phyloP scores from a whole-genome alignment of 495 filamentous ascomycete genomes.

The Penicillium cosmopolitanum region DNA sequence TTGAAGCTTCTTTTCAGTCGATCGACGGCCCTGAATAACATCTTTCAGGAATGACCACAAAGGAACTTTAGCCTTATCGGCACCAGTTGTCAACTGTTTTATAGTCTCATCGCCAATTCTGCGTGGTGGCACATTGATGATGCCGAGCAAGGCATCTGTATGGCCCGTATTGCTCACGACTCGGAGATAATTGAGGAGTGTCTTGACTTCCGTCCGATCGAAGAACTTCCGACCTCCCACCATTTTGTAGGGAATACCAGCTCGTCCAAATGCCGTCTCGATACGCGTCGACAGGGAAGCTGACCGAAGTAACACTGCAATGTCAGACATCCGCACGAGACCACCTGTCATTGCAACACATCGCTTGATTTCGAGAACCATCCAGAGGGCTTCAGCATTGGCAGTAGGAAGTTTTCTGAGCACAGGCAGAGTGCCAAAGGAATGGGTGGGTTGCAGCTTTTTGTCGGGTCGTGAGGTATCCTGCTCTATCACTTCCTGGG shows the following conservation, averaged over 20 bases:
- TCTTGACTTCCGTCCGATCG: slow-evolving; percentile 88
- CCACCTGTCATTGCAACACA: slow-evolving; percentile 69
- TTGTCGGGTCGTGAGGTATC: slow-evolving; percentile 81
- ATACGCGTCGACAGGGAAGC: slow-evolving; percentile 82
- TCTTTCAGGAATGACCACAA: slow-evolving; percentile 76
- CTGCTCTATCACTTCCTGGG: slow-evolving; percentile 89
- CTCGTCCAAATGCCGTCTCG: slow-evolving; percentile 81
- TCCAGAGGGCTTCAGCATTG: slow-evolving; percentile 80
- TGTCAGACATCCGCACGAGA: slow-evolving; percentile 73
- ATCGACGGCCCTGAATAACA: slow-evolving; percentile 70
- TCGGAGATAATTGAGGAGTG: slow-evolving; percentile 84
- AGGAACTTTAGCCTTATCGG: slow-evolving; percentile 62
- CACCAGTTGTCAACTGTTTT: slow-evolving; percentile 74
- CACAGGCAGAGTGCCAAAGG: slow-evolving; percentile 79
- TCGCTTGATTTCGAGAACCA: slow-evolving; percentile 82
- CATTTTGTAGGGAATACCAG: slow-evolving; percentile 91
- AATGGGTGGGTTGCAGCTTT: slow-evolving; percentile 77
- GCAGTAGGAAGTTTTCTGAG: slow-evolving; percentile 77
- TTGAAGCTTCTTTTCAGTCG: slow-evolving; percentile 67
- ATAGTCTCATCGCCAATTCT: slow-evolving; percentile 83
- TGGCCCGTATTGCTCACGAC: slow-evolving; percentile 85
- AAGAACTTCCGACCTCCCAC: slow-evolving; percentile 92
- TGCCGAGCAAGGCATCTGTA: slow-evolving; percentile 82
- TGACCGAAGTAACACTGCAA: slow-evolving; percentile 85
- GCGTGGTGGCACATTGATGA: slow-evolving; percentile 84